Conservation (phyloP, 208 protist species). For the Angomonas ambiguus region DNA sequence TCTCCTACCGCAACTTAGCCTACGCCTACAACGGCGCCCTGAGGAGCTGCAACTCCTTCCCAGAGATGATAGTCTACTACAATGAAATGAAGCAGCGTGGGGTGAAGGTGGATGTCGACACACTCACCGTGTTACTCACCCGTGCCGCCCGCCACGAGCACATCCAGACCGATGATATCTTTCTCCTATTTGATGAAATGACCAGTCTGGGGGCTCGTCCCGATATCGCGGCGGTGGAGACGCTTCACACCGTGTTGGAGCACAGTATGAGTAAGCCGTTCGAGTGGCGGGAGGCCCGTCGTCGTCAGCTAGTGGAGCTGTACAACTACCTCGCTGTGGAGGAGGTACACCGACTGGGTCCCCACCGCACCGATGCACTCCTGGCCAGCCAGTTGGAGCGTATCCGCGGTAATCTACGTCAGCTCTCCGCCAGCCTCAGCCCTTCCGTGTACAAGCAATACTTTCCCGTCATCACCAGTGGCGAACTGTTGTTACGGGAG, state of each 20-base stretch:
- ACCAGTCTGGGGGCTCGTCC: constrained; percentile 59
- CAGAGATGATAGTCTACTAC: constrained; percentile 85
- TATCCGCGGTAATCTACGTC: constrained; percentile 57
- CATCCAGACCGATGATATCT: constrained; percentile 79
- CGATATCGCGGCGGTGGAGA: constrained; percentile 73
- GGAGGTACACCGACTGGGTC: constrained; percentile 57
- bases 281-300: constrained; percentile 79
- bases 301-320: constrained; percentile 74
- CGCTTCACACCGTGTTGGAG: constrained; percentile 82
- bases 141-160: constrained; percentile 80
- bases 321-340: constrained; percentile 77
- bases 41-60: constrained; percentile 71
- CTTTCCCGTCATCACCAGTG: constrained; percentile 43
- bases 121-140: constrained; percentile 76
- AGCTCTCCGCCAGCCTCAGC: constrained; percentile 53
- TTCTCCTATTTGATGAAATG: constrained; percentile 83
- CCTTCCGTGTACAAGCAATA: constrained; percentile 71
- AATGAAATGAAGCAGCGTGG: constrained; percentile 88
- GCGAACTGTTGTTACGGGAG: constrained; percentile 51
- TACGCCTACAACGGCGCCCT: constrained; percentile 91
- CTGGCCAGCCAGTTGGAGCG: constrained; percentile 60
- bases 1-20: constrained; percentile 77
- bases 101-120: constrained; percentile 89
- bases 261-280: constrained; percentile 64
- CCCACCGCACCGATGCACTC: constrained; percentile 51